Base-by-base conservation (phyloP, 352 stramenopile genomes). In the Pythium rishiriense region DNA sequence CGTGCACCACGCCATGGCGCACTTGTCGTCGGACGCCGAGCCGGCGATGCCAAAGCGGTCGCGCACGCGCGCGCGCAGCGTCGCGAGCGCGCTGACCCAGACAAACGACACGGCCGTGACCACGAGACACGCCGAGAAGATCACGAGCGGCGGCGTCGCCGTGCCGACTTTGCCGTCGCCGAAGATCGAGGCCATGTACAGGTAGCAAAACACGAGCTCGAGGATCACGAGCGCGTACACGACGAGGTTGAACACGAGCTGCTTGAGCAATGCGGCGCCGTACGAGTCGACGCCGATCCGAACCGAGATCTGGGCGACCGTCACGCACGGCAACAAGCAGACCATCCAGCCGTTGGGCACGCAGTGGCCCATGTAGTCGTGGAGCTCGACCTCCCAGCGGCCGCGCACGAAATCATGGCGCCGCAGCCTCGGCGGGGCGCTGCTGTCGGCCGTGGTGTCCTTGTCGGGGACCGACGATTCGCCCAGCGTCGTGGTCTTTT, bases 311-410 rank as follows among this genome's bases (percentile, higher is more conserved):
- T 88, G 79, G 0, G 77, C 77, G 48, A 87, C 21, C 17, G 77
- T 70, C 47, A 87, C 74, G 49, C 76, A 88, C 2, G 76, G 75
- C 24, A 70, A 81, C 12, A 68, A 69, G 2, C 66, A 75, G 29
- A 79, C 73, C 75, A 86, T 80, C 37, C 73, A 68, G 61, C 79
- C 74, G 49, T 88, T 88, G 49, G 79, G 79, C 39, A 81, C 56
- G 43, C 70, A 60, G 49, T 79, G 75, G 26, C 76, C 42, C 39
- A 71, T 72, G 58, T 75, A 86, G 57, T 78, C 70, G 58, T 73
- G 83, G 17, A 88, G 58, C 4, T 67, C 64, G 0, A 69, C 57
- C 1, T 67, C 70, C 79, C 79, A 88, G 14, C 63, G 58, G 22
- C 74, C 74, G 0, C 69, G 21, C 7, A 45, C 31, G 47, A 58